These are phyloP conservation scores for Funneliformis geosporum DNA, from an alignment of 192 early-diverging fungal species.

Conservation along the genomic window DNA sequence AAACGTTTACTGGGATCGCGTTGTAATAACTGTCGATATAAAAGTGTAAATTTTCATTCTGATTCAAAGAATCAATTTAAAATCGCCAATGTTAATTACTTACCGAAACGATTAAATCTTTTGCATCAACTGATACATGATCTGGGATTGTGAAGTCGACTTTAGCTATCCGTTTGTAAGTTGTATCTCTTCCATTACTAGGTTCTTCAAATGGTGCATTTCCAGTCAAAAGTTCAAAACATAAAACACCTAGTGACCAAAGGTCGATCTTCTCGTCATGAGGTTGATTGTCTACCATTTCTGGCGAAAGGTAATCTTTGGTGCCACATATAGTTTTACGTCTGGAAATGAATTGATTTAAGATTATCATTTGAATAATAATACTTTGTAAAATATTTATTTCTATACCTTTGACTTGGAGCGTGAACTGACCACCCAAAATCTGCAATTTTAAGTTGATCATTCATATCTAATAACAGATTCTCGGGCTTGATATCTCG, in stretches of 20 bases:
- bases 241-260: slow-evolving; percentile 91
- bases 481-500: slow-evolving; percentile 98
- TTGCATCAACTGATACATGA: slow-evolving; percentile 74
- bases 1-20: slow-evolving; percentile 71
- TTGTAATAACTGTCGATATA: slow-evolving; percentile 64
- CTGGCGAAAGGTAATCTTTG: slow-evolving; percentile 93
- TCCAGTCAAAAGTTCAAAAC: slow-evolving; percentile 93
- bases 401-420: slow-evolving; percentile 57
- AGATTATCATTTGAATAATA: background rate
- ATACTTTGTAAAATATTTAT: background rate
- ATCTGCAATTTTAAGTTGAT: slow-evolving; percentile 93
- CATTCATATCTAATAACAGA: slow-evolving; percentile 79
- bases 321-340: slow-evolving; percentile 92
- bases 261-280: slow-evolving; percentile 84
- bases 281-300: slow-evolving; percentile 88
- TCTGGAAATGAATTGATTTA: slow-evolving; percentile 6
- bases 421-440: slow-evolving; percentile 98
- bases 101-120: slow-evolving; percentile 83
- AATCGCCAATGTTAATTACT: background rate
- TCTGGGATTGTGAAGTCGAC: slow-evolving; percentile 82
- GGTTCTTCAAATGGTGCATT: slow-evolving; percentile 78
- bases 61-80: background rate
- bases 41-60: background rate
- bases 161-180: slow-evolving; percentile 79
- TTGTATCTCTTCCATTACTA: slow-evolving; percentile 44